These are phyloP conservation scores for Castanospermum australe DNA, from an alignment of 306 rosid species.

Conservation along the genomic window DNA sequence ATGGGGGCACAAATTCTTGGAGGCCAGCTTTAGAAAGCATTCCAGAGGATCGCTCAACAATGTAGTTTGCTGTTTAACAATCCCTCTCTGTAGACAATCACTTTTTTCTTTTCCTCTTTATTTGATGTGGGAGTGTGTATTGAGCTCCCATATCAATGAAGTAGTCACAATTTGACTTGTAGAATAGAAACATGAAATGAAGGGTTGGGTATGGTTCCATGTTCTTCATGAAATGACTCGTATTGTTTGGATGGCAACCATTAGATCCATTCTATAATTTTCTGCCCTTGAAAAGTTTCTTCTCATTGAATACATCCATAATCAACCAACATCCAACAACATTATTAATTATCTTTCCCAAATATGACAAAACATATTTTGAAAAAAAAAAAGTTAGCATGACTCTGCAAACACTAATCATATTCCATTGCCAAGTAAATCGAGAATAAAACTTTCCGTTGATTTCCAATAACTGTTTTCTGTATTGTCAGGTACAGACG, in stretches of 20 bases:
- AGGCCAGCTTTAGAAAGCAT: conserved; percentile 65
- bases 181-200: not conserved
- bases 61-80: not conserved
- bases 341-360: not conserved
- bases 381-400: not conserved
- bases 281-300: not conserved
- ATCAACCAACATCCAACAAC: not conserved
- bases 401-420: not conserved
- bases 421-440: not conserved
- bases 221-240: not conserved
- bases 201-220: not conserved
- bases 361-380: not conserved
- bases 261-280: not conserved
- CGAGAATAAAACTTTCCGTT: not conserved
- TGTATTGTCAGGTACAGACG: not conserved
- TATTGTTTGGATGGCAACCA: not conserved
- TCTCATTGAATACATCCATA: not conserved
- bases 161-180: conserved; percentile 18
- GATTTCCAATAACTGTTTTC: not conserved
- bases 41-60: conserved; percentile 51
- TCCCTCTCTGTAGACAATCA: conserved; percentile 5
- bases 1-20: conserved; percentile 34
- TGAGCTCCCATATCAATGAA: conserved; percentile 30
- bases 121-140: conserved; percentile 30
- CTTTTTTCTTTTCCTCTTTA: not conserved